Evolutionary conservation across 176 grass and related monocot genomes (phyloP), one percentile per base, ranked within the genome.

Genomic region (Ampelocalamus luodianensis): DNA sequence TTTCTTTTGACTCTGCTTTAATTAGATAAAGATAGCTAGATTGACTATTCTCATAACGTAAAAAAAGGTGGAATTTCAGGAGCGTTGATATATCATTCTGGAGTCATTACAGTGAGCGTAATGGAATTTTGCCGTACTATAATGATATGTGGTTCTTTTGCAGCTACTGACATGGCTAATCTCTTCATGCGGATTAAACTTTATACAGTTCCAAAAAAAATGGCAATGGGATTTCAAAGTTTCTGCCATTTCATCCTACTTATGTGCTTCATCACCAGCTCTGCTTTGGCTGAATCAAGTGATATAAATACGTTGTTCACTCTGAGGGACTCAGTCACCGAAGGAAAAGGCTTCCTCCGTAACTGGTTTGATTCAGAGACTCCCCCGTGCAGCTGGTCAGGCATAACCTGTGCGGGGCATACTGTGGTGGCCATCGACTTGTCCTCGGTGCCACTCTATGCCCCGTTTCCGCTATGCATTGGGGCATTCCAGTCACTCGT

Each of bases 291-390:
- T 64, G 60, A 82, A 60, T 46, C 86, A 43, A 84, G 79, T 86
- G 96, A 99, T 70, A 85, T 99, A 48, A 64, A 71, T 44, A 86
- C 65, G 61, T 77, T 99, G 53, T 76, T 83, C 78, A 89, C 84
- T 63, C 88, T 96, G 72, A 88, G 96, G 76, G 68, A 90, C 53
- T 66, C 86, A 5, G 48, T 96, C 68, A 60, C 72, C n/a, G 77
- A 92, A 79, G 81, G 82, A 71, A 99, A 83, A 89, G 88, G 81
- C 17, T 92, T 89, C 46, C 86, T 96, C n/a, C 84, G 80, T 50
- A 81, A 87, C 74, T 99, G 96, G 96, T 99, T 94, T 77, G 65
- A 95, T 83, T 83, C 84, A 37, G 93, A 92, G 88, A 89, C 68
- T 17, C 68, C 85, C 29, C 96, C 96, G 34, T 99, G 96, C 91